These are phyloP conservation scores for Pyrenula aspistea DNA, from an alignment of 495 filamentous ascomycete genomes.

Conservation along the genomic window DNA sequence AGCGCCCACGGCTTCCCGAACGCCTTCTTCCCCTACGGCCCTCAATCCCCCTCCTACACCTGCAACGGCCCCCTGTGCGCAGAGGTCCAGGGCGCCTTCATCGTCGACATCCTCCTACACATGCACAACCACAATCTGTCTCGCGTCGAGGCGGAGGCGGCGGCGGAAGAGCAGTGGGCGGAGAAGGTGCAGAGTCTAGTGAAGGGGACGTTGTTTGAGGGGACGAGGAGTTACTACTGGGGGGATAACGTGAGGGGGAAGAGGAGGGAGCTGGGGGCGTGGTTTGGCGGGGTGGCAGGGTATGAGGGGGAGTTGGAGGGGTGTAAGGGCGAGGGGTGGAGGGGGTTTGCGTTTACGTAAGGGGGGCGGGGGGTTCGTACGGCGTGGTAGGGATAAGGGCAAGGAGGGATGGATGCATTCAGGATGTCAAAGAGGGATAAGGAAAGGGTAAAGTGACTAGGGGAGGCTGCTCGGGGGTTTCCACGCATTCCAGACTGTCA, in stretches of 20 bases:
- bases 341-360: neutral
- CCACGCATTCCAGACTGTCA: too few relatives aligned
- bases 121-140: slow-evolving; percentile 25
- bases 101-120: slow-evolving; percentile 31
- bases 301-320: slow-evolving; percentile 2
- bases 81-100: slow-evolving; percentile 39
- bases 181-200: slow-evolving; percentile 22
- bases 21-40: slow-evolving; percentile 40
- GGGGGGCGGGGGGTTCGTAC: too few relatives aligned
- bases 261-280: slow-evolving; percentile 23
- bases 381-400: too few relatives aligned
- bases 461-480: too few relatives aligned
- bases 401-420: too few relatives aligned
- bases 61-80: slow-evolving; percentile 34
- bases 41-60: slow-evolving; percentile 36
- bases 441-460: too few relatives aligned
- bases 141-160: slow-evolving; percentile 27
- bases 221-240: slow-evolving; percentile 11
- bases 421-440: too few relatives aligned
- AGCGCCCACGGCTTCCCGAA: slow-evolving; percentile 37
- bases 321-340: neutral
- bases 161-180: slow-evolving; percentile 37
- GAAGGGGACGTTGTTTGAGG: slow-evolving; percentile 35
- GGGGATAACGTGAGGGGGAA: slow-evolving; percentile 25
- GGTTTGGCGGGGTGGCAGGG: slow-evolving; percentile 1